Evolutionary conservation across 345 rosid species (phyloP), one percentile per base, ranked within the genome.

Genomic region (Arabis hirsuta): DNA sequence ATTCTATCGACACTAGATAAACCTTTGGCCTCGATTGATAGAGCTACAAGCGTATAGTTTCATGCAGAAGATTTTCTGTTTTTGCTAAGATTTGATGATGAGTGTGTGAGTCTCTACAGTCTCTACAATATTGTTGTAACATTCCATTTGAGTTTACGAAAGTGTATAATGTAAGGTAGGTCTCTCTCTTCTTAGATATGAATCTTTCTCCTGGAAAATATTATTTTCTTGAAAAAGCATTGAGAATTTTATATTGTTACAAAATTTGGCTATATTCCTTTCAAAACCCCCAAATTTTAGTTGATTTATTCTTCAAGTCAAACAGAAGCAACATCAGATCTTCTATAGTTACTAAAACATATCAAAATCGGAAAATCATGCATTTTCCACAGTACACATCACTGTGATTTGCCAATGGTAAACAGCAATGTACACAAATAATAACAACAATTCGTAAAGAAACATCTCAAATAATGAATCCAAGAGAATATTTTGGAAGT

Each of bases 1-100:
- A 82, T 88, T 67, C 85, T 96, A 34, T 81, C 98, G 0, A 84
- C 96, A 4, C 26, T 90, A 50, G 96, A 87, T 76, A 72, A 65
- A 65, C 72, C 88, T 3, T 43, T 19, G 36, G 20, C 62, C 52
- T 56, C 80, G 3, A 71, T 76, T 4, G 81, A 78, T 42, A 68
- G 76, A 63, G 61, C 86, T 36, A 75, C 72, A 44, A 77, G 80
- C 67, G 32, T 77, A 57, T 71, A 71, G 79, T 4, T 39, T 65
- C 47, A 19, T 6, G 24, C 26, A 56, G 55, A 71, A 53, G 52
- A 62, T 7, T 32, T 59, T 67, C 19, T 68, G 9, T 16, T 68
- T 68, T 59, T 45, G 44, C 46, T 45, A 64, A 29, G 67, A 12
- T 66, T 53, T 52, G 48, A 38, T 57, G 65, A 38, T 62, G 64